Conservation (phyloP, 768 basidiomycete species). For the Termitomyces sp. region DNA sequence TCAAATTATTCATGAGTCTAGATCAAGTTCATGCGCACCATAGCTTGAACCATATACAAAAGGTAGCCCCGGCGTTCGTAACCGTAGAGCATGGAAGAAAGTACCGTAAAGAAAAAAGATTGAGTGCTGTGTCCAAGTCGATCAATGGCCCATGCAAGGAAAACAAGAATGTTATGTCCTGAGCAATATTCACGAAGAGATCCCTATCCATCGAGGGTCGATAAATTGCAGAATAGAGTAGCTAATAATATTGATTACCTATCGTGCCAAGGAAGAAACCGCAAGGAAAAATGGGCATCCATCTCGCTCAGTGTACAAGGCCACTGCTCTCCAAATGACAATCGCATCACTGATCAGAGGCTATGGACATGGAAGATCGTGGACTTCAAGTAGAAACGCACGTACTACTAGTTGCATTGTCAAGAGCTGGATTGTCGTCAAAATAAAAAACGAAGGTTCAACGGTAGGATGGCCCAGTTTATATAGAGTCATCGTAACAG, state of each 20-base stretch:
- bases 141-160: not conserved
- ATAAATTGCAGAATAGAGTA: not conserved
- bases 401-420: not conserved
- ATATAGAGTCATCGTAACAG: not conserved
- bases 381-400: not conserved
- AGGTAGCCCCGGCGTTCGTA: not conserved
- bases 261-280: not conserved
- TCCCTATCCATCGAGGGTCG: not conserved
- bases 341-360: not conserved
- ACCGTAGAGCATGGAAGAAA: not conserved
- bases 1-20: not conserved
- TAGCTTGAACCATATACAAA: conserved; percentile 1
- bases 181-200: not conserved
- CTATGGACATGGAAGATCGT: not conserved
- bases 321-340: not conserved
- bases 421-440: not conserved
- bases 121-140: not conserved
- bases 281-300: not conserved
- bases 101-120: not conserved
- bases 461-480: too few species aligned
- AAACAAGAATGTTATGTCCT: accelerated
- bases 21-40: not conserved
- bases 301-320: not conserved
- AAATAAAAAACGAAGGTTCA: too few species aligned
- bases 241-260: not conserved